Base-by-base conservation (phyloP, 352 stramenopile genomes). In the Phytophthora constricta region DNA sequence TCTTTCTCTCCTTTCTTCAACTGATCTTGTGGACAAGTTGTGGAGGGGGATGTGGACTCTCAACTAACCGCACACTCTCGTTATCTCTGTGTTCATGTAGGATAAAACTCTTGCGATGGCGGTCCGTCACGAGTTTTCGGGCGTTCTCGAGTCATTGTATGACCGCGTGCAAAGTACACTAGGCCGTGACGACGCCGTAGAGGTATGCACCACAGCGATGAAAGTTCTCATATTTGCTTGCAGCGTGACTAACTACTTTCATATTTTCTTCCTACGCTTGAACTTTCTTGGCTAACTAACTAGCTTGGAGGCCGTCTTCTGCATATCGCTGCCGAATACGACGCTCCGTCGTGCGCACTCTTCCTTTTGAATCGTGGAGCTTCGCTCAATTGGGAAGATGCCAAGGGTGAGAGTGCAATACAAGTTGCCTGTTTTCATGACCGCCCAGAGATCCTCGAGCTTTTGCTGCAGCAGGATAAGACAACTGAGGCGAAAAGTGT, bases 71-170 rank as follows among this genome's bases (percentile, higher is more conserved):
- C 17, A 31, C 20, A 14, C n/a, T 51, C 16, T 42, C n/a, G n/a
- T 23, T 47, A 13, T 22, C n/a, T 4, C 7, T 43, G 14, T 23
- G 17, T 3, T 23, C 55, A n/a, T 57, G 28, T 26, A 69, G 62
- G 56, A 71, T 19, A 71, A 67, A 27, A 71, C 63, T 2, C 50
- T 71, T 2, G 57, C 67, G 1, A 67, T 71, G 63, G 63, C 63
- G 8, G 63, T 71, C 16, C 57, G 57, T 1, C 63, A 71, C 43
- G 63, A 67, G 10, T 67, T 50, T 11, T 8, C 41, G 11, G 50
- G n/a, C 2, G 52, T 67, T 17, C 43, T 71, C 5, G 57, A 71
- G n/a, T 33, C 57, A 9, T 45, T 71, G 11, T 71, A 71, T 39
- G 63, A 71, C 20, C 57, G 33, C 0, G 57, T 71, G 19, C 49